phyloP scores from a whole-genome alignment of 2,329 filamentous ascomycete genomes.

The Epichloe gansuensis region DNA sequence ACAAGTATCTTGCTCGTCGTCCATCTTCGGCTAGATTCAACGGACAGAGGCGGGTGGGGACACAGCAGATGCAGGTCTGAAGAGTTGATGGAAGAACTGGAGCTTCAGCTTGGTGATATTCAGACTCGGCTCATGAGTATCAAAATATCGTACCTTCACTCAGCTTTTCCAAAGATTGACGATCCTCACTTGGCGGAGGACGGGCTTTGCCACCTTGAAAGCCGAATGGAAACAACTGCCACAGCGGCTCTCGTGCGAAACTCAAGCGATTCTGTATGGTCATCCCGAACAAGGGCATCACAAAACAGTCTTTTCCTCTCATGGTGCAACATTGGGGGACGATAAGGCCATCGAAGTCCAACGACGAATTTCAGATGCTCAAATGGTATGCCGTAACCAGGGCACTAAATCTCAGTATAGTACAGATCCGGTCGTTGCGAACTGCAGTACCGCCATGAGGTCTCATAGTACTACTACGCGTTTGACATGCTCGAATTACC shows the following conservation, averaged over 20 bases:
- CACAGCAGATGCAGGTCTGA: slow-evolving; percentile 34
- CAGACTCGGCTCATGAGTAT: slow-evolving; percentile 39
- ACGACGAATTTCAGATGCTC: slow-evolving; percentile 7
- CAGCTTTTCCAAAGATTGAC: slow-evolving; percentile 34
- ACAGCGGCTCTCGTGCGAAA: slow-evolving; percentile 38
- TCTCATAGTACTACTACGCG: background rate
- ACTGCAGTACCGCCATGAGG: background rate
- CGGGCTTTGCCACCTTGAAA: slow-evolving; percentile 30
- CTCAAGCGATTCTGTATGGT: slow-evolving; percentile 39
- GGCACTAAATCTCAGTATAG: background rate
- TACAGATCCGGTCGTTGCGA: background rate
- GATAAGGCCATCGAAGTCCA: slow-evolving; percentile 23
- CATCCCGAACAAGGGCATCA: slow-evolving; percentile 26
- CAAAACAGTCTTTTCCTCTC: slow-evolving; percentile 30
- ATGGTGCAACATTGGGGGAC: slow-evolving; percentile 36
- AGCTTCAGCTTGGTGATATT: slow-evolving; percentile 40
- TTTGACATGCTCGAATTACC: background rate
- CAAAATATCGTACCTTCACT: slow-evolving; percentile 42
- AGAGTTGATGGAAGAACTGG: slow-evolving; percentile 45
- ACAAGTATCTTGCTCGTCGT: slow-evolving; percentile 37
- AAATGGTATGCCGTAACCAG: background rate
- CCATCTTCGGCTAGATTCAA: slow-evolving; percentile 26
- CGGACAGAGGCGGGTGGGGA: slow-evolving; percentile 1
- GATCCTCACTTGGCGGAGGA: slow-evolving; percentile 10
- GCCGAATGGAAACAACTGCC: slow-evolving; percentile 39